phyloP scores from a whole-genome alignment of 1,284 basidiomycete genomes.

The Exobasidium rhododendri region DNA sequence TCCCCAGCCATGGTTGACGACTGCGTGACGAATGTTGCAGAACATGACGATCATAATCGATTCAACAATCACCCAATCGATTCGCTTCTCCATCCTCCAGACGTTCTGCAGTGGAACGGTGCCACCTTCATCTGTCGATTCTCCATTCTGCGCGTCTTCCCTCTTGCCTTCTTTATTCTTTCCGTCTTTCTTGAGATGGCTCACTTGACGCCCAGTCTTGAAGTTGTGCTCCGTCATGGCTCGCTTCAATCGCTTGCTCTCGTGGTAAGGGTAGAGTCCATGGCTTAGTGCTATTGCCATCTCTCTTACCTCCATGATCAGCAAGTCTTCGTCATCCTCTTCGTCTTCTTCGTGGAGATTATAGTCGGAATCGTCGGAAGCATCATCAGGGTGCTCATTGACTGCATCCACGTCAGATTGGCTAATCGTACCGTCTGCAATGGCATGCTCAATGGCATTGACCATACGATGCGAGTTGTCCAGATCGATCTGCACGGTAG shows the following conservation, averaged over 20 bases:
- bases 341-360: background rate
- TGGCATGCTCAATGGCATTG: background rate
- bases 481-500: background rate
- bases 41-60: conserved; percentile 42
- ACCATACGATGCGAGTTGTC: background rate
- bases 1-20: conserved; percentile 34
- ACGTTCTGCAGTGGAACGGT: background rate
- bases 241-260: background rate
- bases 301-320: conserved; percentile 1
- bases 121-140: background rate
- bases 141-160: background rate
- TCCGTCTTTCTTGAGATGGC: background rate
- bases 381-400: background rate
- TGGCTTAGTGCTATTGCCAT: conserved; percentile 3
- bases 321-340: background rate
- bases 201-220: background rate
- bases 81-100: conserved; percentile 21
- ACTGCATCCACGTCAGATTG: background rate
- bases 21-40: conserved; percentile 34
- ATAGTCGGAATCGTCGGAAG: background rate
- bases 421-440: background rate
- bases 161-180: background rate
- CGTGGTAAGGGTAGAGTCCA: background rate
- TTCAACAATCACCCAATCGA: conserved; percentile 38
- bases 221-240: conserved; percentile 4